Percentiles rank a stretch among this genome's conserved stretches.
Conservation (phyloP, 108 stramenopile genomes). For the Stephanodiscus triporus region DNA sequence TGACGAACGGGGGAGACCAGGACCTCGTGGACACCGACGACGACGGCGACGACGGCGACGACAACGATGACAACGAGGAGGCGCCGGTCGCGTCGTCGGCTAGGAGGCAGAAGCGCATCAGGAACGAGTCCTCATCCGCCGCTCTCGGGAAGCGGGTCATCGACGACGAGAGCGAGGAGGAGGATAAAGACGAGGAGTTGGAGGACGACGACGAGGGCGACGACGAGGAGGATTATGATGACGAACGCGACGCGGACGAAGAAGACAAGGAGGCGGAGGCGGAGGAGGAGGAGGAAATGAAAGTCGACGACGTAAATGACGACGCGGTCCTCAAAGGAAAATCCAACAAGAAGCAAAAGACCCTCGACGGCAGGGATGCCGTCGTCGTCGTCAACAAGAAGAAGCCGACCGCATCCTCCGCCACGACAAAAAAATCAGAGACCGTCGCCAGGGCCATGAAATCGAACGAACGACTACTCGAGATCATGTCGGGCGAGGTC, state of each 20-base stretch:
- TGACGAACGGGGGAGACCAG: constrained; percentile 7
- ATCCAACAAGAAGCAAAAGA: constrained; percentile 38
- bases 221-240: constrained; percentile 17
- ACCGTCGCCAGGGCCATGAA: constrained; percentile 52
- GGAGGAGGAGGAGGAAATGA: constrained; percentile 40
- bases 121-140: constrained; percentile 7
- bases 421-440: constrained; percentile 50
- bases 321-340: constrained; percentile 7
- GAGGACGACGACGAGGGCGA: constrained; percentile 8
- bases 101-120: neutral
- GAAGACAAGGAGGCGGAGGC: constrained; percentile 25
- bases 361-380: constrained; percentile 21
- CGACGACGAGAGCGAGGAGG: constrained; percentile 22
- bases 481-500: constrained; percentile 21
- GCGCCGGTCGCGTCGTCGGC: neutral
- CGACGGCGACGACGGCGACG: constrained; percentile 14
- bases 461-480: constrained; percentile 26
- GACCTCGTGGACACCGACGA: constrained; percentile 41
- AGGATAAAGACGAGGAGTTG: constrained; percentile 9
- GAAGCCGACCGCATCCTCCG: constrained; percentile 16
- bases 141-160: constrained; percentile 34
- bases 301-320: constrained; percentile 12
- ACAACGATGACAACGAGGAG: neutral
- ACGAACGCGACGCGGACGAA: constrained; percentile 15
- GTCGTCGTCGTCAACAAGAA: neutral